Evolutionary conservation across 2,329 filamentous ascomycete genomes (phyloP), one percentile per base, ranked within the genome.

Genomic region (Colletotrichum agaves): DNA sequence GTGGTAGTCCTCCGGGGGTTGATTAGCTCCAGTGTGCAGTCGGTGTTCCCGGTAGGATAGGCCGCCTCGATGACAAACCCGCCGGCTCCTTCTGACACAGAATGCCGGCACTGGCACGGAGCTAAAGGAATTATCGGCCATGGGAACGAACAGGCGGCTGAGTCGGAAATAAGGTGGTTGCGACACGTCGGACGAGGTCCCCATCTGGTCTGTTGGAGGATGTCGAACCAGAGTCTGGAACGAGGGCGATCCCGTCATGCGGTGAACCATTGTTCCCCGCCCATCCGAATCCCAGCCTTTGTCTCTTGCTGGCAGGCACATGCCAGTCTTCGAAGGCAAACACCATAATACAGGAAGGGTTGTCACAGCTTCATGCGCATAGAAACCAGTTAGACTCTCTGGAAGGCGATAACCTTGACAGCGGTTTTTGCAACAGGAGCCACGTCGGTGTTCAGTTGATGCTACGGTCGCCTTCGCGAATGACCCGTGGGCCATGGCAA

Each of bases 341-440:
- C 46, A 21, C 35, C 27, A 17, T 33, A 19, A 37, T 21, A 37
- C 17, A 8, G 33, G 27, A 33, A 62, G 46, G 41, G 33, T 46
- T 68, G 47, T 60, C 46, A 60, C 53, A 44, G 17, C 63, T 53
- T 68, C 53, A 68, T 68, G 65, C 61, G 47, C 61, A 64, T 65
- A 39, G 61, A 65, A 60, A 49, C 55, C 60, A 59, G 37, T 49
- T 27, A 64, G 47, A 53, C 39, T 12, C 35, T 53, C 41, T 53
- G 41, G 39, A 21, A 33, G 23, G 59, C 43, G 35, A 39, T 33
- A 59, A 19, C 23, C 53, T 19, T 17, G 50, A 23, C 47, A 37
- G 47, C 43, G 49, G 27, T 59, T 39, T 39, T 41, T 35, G 31
- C 39, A 17, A 49, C 23, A 55, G 61, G 46, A 47, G 61, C 53